Evolutionary conservation across 129 eudicot species (phyloP), one percentile per base, ranked within the genome.

Genomic region (Flaveria linearis): DNA sequence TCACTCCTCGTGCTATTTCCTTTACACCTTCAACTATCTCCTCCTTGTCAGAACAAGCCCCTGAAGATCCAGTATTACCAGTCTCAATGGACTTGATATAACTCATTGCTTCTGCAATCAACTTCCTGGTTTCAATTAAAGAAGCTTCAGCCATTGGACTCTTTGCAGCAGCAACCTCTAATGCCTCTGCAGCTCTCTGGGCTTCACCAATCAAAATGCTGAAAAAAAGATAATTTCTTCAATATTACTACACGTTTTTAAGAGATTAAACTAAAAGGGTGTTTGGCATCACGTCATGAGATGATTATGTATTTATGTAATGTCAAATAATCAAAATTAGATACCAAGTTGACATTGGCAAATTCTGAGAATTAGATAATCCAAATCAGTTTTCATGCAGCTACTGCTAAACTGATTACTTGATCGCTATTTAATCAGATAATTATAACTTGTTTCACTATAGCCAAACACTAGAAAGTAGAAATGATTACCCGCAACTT

Each of bases 171-270:
- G 92, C 88, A 64, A 60, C 84, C 84, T 91, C 97, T 16, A 94
- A 90, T 52, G 90, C 97, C 67, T 86, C 80, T 14, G 93, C 93
- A 25, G 97, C 99, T 68, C 89, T 91, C 74, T 89, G 85, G 45
- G 99, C 96, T 86, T 94, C 97, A 46, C 90, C 86, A 50, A 94
- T 94, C 91, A 94, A 81, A 66, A 83, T 42, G 81, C 98, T 94
- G 86, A 56, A 36, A 50, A 52, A 67, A 67, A 28, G 2, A 73
- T 61, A 68, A 9, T 45, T 10, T 9, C 52, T 46, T 70, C 72
- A 47, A 50, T 39, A 51, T 75, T 22, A 47, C 7, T 26, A 61
- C 36, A 63, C n/a, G 5, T 14, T 18, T 36, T 39, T 20, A 17
- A 7, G 55, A 20, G 39, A 46, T 61, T 30, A 45, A 62, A 62